Evolutionary conservation across 257 asterid genomes (phyloP), one percentile per base, ranked within the genome.

Genomic region (Fraxinus excelsior): DNA sequence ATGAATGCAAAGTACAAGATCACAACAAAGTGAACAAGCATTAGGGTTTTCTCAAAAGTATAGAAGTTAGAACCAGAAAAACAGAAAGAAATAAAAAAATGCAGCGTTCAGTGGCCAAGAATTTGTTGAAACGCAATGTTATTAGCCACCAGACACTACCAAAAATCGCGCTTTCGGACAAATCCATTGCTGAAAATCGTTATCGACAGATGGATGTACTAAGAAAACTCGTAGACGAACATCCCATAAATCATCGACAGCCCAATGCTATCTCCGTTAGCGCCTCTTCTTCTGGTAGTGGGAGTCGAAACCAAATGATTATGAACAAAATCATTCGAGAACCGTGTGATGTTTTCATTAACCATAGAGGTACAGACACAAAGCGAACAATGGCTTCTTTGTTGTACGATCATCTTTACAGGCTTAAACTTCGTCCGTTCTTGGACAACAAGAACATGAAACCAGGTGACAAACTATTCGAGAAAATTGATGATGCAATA

Each of bases 381-480:
- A 89, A 87, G 64, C 78, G 82, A 19, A 71, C 74, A 23, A 67
- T 89, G 19, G 84, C 90, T 19, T 74, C 87, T 0, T 80, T 89
- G 81, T 49, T 89, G 11, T 86, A 87, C n/a, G 88, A 87, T 26
- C 87, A 83, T 71, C 84, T 89, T 21, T 38, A 12, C 0, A 69
- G 84, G 21, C 74, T 84, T 1, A 38, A 80, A 7, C 0, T 84
- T n/a, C 67, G 62, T 4, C 84, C 91, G 0, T 89, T 89, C 51
- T 74, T 89, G 78, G 93, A 89, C 87, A 85, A 77, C 85, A 86
- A 85, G 85, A 89, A 60, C 23, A 89, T 89, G 91, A 89, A 89
- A 77, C 91, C 93, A 0, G 91, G 93, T 13, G 93, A 88, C 67
- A 85, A 81, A 74, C 32, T 88, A 28, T 85, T 86, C n/a, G 91